These are phyloP conservation scores for Kuraishia floccosa DNA, from an alignment of 805 yeast genomes.

Conservation along the genomic window DNA sequence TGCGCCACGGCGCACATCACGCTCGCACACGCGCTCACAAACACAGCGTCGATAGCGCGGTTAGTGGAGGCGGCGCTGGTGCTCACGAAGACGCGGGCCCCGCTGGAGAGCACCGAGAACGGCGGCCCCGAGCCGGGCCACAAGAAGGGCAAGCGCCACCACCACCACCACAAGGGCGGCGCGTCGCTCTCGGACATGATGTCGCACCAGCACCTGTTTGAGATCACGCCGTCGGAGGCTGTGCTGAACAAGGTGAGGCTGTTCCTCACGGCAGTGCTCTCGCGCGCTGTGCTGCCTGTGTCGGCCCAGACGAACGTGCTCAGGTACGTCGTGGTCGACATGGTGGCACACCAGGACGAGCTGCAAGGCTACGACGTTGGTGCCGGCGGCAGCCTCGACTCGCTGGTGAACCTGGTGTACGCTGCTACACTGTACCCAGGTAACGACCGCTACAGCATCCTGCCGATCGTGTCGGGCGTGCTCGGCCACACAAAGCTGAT, in stretches of 20 bases:
- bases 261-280: slow-evolving; percentile 39
- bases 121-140: slow-evolving; percentile 4
- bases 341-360: slow-evolving; percentile 17
- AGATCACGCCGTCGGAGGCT: slow-evolving; percentile 22
- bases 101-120: slow-evolving; percentile 1
- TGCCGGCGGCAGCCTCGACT: slow-evolving; percentile 10
- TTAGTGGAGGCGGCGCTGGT: slow-evolving; percentile 46
- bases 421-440: slow-evolving; percentile 62
- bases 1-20: slow-evolving; percentile 14
- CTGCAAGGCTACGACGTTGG: no score
- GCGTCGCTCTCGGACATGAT: slow-evolving; percentile 56
- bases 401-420: slow-evolving; percentile 37
- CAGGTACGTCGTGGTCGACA: slow-evolving; percentile 27
- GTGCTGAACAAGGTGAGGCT: slow-evolving; percentile 23
- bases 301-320: slow-evolving; percentile 52
- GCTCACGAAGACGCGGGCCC: slow-evolving; percentile 26
- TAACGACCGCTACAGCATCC: slow-evolving; percentile 41
- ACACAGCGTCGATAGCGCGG: slow-evolving; percentile 40
- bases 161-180: slow-evolving; percentile 27
- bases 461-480: slow-evolving; percentile 57
- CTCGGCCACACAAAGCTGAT: slow-evolving; percentile 33
- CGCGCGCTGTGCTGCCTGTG: slow-evolving; percentile 41
- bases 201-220: slow-evolving; percentile 52
- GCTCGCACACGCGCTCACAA: slow-evolving; percentile 21
- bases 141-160: slow-evolving; percentile 20